Evolutionary conservation across 805 yeast genomes (phyloP).

Genomic region (Pichia gijzeniarum): DNA sequence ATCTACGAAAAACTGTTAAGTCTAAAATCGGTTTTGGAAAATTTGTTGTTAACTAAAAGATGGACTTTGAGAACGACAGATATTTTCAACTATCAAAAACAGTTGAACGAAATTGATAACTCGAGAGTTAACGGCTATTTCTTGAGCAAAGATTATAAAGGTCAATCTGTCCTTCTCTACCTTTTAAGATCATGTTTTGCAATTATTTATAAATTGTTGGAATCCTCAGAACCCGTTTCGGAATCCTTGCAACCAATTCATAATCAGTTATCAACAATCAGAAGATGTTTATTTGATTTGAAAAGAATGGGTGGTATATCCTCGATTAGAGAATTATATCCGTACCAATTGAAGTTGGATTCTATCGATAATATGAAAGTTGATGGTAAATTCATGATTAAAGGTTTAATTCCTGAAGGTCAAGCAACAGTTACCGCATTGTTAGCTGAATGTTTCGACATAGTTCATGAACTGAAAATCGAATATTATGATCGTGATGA

Average conservation of each 20-base stretch:
- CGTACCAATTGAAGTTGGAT: conserved; percentile 91
- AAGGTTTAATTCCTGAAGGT: conserved; percentile 92
- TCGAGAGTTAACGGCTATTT: conserved; percentile 59
- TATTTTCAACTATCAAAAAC: conserved; percentile 73
- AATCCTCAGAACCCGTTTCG: conserved; percentile 90
- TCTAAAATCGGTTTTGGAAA: conserved; percentile 70
- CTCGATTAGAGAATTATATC: conserved; percentile 84
- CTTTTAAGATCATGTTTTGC: conserved; percentile 88
- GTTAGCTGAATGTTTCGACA: conserved; percentile 90
- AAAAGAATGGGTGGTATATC: conserved; percentile 90
- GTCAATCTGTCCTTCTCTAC: conserved; percentile 62
- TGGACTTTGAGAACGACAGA: conserved; percentile 98
- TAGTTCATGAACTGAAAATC: conserved; percentile 81
- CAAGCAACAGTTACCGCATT: conserved; percentile 93
- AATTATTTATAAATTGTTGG: conserved; percentile 78
- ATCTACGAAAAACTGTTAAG: conserved; percentile 58
- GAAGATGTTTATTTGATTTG: conserved; percentile 83
- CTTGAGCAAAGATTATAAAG: conserved; percentile 35
- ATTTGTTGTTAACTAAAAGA: conserved; percentile 81
- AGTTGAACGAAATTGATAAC: conserved; percentile 67
- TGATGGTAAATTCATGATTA: conserved; percentile 90
- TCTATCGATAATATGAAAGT: conserved; percentile 78
- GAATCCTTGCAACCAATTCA: conserved; percentile 92
- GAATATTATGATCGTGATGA: conserved; percentile 66
- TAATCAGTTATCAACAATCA: conserved; percentile 87